A percentile compares a stretch with the other conserved stretches of the same genome.
phyloP scores from a whole-genome alignment of 2,329 filamentous ascomycete genomes.

The Claviceps maximensis region DNA sequence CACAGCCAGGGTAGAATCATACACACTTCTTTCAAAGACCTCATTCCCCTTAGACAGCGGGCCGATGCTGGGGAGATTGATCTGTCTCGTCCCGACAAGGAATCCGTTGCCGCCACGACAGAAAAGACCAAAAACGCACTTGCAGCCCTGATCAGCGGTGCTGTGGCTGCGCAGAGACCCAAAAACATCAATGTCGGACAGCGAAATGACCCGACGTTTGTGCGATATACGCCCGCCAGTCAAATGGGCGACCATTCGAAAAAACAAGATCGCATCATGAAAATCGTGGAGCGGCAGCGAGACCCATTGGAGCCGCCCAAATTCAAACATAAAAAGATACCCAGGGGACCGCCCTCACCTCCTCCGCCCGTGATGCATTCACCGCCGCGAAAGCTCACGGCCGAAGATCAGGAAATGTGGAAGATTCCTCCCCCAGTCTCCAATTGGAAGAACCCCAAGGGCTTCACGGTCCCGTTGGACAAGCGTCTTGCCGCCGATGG shows the following conservation, averaged over 20 bases:
- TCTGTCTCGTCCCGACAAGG: constrained; percentile 68
- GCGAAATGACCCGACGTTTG: constrained; percentile 78
- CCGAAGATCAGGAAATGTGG: constrained; percentile 95
- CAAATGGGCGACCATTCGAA: constrained; percentile 84
- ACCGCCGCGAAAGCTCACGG: constrained; percentile 85
- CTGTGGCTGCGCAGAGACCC: constrained; percentile 83
- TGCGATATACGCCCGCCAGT: constrained; percentile 87
- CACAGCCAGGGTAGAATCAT: constrained; percentile 75
- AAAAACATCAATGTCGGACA: constrained; percentile 83
- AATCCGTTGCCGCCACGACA: constrained; percentile 71
- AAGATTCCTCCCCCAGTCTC: constrained; percentile 76
- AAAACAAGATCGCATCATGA: constrained; percentile 94
- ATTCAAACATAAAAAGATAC: constrained; percentile 98
- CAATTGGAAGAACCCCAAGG: constrained; percentile 99
- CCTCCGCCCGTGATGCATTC: constrained; percentile 92
- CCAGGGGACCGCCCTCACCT: constrained; percentile 78
- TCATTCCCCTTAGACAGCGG: constrained; percentile 85
- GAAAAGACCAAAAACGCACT: constrained; percentile 82
- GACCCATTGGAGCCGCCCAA: constrained; percentile 97
- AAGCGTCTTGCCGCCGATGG: constrained; percentile 93
- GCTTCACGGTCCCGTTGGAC: constrained; percentile 89
- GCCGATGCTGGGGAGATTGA: constrained; percentile 89
- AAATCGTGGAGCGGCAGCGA: constrained; percentile 86
- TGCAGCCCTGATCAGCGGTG: constrained; percentile 67
- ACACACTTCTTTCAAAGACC: constrained; percentile 90